phyloP scores from a whole-genome alignment of 2,329 filamentous ascomycete genomes.

The Beauveria varroae region DNA sequence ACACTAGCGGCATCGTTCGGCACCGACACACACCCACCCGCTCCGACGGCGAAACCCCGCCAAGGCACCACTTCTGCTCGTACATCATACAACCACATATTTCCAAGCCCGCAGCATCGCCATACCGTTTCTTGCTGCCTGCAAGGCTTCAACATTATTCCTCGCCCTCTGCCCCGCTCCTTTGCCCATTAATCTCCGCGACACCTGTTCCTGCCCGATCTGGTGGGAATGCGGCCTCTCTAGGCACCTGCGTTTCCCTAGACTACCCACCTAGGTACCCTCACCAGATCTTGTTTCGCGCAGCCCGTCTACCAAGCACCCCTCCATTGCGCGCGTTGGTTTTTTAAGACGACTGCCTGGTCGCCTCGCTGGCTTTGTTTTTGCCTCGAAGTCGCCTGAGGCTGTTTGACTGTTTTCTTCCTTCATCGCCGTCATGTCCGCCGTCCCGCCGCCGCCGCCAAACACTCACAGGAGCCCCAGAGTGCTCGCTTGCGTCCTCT shows the following conservation, averaged over 20 bases:
- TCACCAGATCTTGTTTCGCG: not conserved
- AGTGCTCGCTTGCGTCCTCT: slow-evolving; percentile 48
- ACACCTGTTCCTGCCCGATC: not conserved
- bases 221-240: slow-evolving; percentile 4
- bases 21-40: not conserved
- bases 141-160: slow-evolving; percentile 7
- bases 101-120: not conserved
- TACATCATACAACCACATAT: not conserved
- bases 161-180: not conserved
- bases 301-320: not conserved
- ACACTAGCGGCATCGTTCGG: not conserved
- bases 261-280: not conserved
- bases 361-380: not conserved
- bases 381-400: not conserved
- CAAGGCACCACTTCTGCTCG: not conserved
- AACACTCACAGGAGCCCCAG: slow-evolving; percentile 32
- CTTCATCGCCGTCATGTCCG: not conserved
- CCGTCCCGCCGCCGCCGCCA: not conserved
- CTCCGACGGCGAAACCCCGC: slow-evolving; percentile 6
- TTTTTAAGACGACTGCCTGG: slow-evolving; percentile 1
- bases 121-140: slow-evolving; percentile 2
- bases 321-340: not conserved
- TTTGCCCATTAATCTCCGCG: slow-evolving; percentile 6
- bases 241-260: not conserved
- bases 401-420: not conserved